These are phyloP conservation scores for Puccinia hordei DNA, from an alignment of 1,284 basidiomycete genomes.

Conservation along the genomic window DNA sequence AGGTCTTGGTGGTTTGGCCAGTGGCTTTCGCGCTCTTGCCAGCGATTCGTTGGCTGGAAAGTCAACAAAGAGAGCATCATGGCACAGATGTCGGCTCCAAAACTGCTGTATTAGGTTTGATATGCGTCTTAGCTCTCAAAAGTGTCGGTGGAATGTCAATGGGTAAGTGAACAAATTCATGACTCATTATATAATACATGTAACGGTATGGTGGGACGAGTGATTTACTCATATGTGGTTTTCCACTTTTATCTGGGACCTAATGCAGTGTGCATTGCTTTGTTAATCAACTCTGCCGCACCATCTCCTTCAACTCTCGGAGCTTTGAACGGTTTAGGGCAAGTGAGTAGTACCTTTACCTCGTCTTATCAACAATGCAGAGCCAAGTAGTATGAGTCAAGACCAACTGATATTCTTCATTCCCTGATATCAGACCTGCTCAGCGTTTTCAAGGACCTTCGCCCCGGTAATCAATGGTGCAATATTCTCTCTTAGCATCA, in stretches of 20 bases:
- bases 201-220: background rate
- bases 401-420: background rate
- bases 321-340: conserved; percentile 32
- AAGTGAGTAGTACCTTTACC: conserved; percentile 10
- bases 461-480: conserved; percentile 18
- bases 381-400: background rate
- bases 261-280: background rate
- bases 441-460: conserved; percentile 30
- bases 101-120: conserved; percentile 7
- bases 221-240: background rate
- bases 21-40: conserved; percentile 23
- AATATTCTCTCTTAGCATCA: conserved; percentile 28
- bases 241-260: background rate
- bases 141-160: conserved; percentile 19
- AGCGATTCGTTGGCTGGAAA: background rate
- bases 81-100: background rate
- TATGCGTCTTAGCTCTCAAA: conserved; percentile 28
- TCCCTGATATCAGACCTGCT: conserved; percentile 17
- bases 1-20: conserved; percentile 17
- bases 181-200: too few species aligned
- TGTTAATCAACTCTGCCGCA: too few species aligned
- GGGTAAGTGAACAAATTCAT: conserved; percentile 21
- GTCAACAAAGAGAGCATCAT: background rate
- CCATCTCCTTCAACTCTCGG: too few species aligned
- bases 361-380: background rate